Evolutionary conservation across 164 flowering plant genomes (phyloP).

Genomic region (Santalum album): DNA sequence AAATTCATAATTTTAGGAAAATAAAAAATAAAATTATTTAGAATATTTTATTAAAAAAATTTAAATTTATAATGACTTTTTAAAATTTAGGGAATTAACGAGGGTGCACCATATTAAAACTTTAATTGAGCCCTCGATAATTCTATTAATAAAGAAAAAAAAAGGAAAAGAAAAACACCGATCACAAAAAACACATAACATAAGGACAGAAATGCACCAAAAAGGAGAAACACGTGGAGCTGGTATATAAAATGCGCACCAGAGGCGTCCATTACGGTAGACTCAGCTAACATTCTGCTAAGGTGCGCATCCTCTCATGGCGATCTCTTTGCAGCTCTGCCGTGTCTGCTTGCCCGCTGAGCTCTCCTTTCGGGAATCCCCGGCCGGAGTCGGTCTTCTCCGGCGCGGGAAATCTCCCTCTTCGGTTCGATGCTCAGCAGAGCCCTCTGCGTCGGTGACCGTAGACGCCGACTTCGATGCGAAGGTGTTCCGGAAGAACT

Average conservation of each 20-base stretch:
- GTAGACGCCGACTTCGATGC: conserved; percentile 67
- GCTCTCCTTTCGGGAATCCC: conserved; percentile 15
- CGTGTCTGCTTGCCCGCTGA: conserved; percentile 32
- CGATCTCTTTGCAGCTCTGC: conserved; percentile 50
- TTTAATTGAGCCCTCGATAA: no score
- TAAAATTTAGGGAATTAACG: no score
- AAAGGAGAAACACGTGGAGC: neutral
- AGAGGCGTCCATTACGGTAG: neutral
- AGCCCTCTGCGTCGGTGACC: conserved; percentile 14
- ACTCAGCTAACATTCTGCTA: neutral
- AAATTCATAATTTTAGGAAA: no score
- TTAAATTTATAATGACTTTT: no score
- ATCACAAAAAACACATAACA: no score
- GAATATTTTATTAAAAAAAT: no score
- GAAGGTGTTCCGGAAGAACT: conserved; percentile 67
- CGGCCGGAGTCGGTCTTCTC: conserved; percentile 12
- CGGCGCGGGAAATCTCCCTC: conserved; percentile 26
- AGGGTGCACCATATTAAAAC: no score
- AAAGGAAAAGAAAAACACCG: no score
- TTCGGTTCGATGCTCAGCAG: conserved; percentile 49
- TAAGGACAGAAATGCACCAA: no score
- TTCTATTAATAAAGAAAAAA: no score
- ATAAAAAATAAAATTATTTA: no score
- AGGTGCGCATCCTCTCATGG: conserved; percentile 27
- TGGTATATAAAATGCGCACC: neutral